Evolutionary conservation across 768 basidiomycete species (phyloP).

Genomic region (Podaxis rugospora): DNA sequence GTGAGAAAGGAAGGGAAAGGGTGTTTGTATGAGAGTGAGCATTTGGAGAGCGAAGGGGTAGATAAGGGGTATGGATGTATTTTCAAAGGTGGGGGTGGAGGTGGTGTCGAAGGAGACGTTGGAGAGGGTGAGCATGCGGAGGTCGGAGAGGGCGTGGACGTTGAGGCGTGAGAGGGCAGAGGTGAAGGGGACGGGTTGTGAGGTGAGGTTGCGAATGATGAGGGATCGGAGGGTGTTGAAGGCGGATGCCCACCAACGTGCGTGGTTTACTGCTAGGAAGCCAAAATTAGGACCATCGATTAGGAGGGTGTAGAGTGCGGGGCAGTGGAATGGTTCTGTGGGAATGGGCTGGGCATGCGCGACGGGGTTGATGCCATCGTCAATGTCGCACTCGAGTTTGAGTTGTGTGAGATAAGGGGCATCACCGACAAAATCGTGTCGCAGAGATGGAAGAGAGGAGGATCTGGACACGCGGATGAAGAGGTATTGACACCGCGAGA

Average conservation of each 20-base stretch:
- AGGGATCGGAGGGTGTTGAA: neutral
- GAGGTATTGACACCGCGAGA: constrained; percentile 4
- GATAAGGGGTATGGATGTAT: neutral
- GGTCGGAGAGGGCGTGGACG: neutral
- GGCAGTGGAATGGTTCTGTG: neutral
- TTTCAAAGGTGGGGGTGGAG: neutral
- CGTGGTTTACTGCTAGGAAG: neutral
- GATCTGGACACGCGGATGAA: constrained; percentile 9
- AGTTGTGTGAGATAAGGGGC: constrained; percentile 11
- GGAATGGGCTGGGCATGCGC: neutral
- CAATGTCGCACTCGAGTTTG: constrained; percentile 6
- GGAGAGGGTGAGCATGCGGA: neutral
- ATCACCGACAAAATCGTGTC: constrained; percentile 9
- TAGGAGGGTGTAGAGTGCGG: constrained; percentile 1
- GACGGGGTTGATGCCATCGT: constrained; percentile 1
- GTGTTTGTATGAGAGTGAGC: neutral
- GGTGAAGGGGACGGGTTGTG: neutral
- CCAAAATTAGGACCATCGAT: constrained; percentile 7
- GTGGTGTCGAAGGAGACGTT: neutral
- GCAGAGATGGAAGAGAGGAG: constrained; percentile 14
- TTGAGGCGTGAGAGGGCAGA: neutral
- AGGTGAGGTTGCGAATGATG: neutral
- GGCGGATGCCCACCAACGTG: neutral
- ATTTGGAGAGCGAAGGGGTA: neutral
- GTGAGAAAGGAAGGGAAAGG: neutral